Evolutionary conservation across 768 basidiomycete species (phyloP).

Genomic region (Suillus tomentosus): DNA sequence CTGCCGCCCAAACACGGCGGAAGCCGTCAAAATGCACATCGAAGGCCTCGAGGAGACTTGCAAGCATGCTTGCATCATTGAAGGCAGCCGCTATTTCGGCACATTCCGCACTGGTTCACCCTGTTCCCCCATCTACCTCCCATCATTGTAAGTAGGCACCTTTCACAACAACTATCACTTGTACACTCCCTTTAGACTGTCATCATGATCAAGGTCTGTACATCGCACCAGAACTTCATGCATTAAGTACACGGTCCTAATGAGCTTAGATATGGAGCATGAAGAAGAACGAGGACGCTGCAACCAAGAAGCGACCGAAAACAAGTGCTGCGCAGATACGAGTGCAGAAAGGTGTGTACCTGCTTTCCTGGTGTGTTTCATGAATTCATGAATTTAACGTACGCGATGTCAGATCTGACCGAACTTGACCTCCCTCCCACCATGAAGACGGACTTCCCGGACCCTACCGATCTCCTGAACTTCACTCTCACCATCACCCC

Average conservation of each 20-base stretch:
- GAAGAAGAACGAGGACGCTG: conserved; percentile 99
- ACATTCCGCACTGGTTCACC: conserved; percentile 29
- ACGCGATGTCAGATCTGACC: conserved; percentile 70
- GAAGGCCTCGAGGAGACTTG: not conserved
- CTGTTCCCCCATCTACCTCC: conserved; percentile 20
- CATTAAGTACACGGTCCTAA: conserved; percentile 14
- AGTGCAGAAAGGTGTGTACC: conserved; percentile 90
- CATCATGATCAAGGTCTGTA: conserved; percentile 48
- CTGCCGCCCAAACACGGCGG: not conserved
- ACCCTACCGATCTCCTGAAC: conserved; percentile 93
- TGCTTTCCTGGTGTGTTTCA: not conserved
- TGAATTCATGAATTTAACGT: conserved; percentile 11
- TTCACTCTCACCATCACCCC: conserved; percentile 94
- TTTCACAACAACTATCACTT: conserved; percentile 18
- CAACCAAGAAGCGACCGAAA: conserved; percentile 97
- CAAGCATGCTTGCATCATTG: not conserved
- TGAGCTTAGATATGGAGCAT: conserved; percentile 89
- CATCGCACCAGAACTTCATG: not conserved
- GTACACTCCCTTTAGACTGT: conserved; percentile 9
- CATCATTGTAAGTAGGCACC: conserved; percentile 12
- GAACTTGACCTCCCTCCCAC: conserved; percentile 95
- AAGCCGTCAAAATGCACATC: not conserved
- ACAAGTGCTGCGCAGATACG: conserved; percentile 97
- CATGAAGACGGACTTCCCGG: conserved; percentile 94
- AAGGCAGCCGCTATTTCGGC: conserved; percentile 21